phyloP scores from a whole-genome alignment of 306 rosid genomes.

The Boehmeria nivea region DNA sequence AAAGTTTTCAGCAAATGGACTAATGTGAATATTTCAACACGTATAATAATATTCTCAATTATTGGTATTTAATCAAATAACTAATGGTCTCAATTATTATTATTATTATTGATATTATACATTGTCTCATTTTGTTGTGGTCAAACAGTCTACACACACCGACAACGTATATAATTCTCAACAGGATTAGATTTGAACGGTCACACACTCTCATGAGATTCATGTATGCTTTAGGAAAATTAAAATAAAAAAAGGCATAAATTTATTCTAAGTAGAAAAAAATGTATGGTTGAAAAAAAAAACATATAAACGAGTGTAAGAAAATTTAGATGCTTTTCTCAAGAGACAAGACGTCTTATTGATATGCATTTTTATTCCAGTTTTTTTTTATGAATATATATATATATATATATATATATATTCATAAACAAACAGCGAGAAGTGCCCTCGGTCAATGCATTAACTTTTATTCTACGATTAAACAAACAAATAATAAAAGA shows the following conservation, averaged over 20 bases:
- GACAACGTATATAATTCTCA: not conserved
- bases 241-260: not conserved
- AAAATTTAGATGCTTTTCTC: not conserved
- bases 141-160: constrained; percentile 1
- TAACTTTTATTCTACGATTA: too few relatives aligned
- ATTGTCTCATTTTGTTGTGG: not conserved
- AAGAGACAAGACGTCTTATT: too few relatives aligned
- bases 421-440: too few relatives aligned
- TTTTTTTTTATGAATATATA: too few relatives aligned
- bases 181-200: constrained; percentile 24
- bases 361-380: too few relatives aligned
- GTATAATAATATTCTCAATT: too few relatives aligned
- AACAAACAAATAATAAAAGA: not conserved
- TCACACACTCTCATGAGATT: not conserved
- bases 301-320: not conserved
- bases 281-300: not conserved
- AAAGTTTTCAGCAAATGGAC: too few relatives aligned
- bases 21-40: too few relatives aligned
- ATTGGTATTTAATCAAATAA: too few relatives aligned
- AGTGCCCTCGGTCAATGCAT: too few relatives aligned
- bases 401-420: too few relatives aligned
- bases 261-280: not conserved
- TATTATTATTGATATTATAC: not conserved
- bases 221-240: not conserved
- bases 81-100: too few relatives aligned